Percentiles rank a stretch among this genome's conserved stretches.
phyloP scores from a whole-genome alignment of 192 early-diverging fungal genomes.

The Coemansia sp. region DNA sequence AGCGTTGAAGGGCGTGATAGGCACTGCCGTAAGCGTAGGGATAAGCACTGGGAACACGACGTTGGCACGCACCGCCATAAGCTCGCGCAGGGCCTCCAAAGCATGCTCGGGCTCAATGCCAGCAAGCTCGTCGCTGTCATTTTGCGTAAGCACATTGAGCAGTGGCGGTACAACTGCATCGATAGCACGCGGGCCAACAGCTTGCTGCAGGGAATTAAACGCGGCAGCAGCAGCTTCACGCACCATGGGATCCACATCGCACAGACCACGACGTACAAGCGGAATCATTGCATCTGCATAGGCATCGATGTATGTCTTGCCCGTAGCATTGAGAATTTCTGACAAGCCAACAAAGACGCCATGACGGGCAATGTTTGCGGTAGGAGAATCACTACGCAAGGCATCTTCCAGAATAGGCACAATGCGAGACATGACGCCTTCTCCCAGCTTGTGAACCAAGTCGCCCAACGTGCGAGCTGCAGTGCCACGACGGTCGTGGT shows the following conservation, averaged over 20 bases:
- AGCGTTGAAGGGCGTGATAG: constrained; percentile 90
- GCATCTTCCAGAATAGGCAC: constrained; percentile 89
- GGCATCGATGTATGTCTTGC: constrained; percentile 73
- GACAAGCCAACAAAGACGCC: constrained; percentile 92
- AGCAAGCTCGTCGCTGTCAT: constrained; percentile 11
- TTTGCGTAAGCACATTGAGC: constrained; percentile 69
- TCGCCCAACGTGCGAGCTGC: constrained; percentile 92
- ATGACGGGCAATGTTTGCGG: constrained; percentile 65
- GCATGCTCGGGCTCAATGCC: constrained; percentile 61
- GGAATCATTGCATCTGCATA: constrained; percentile 84
- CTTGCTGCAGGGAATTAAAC: constrained; percentile 91
- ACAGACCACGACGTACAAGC: constrained; percentile 77
- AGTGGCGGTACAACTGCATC: constrained; percentile 90
- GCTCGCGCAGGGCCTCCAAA: constrained; percentile 92
- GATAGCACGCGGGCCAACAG: constrained; percentile 87
- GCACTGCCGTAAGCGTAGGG: constrained; percentile 84
- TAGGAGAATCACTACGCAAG: constrained; percentile 44
- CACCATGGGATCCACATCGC: constrained; percentile 81
- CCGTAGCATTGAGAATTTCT: constrained; percentile 86
- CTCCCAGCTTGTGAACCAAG: constrained; percentile 92
- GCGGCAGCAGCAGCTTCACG: constrained; percentile 90
- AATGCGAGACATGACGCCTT: constrained; percentile 79
- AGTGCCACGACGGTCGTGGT: constrained; percentile 75
- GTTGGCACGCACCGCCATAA: constrained; percentile 95
- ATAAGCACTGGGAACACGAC: constrained; percentile 98